These are phyloP conservation scores for Lablab purpureus DNA, from an alignment of 306 rosid species.

Conservation along the genomic window DNA sequence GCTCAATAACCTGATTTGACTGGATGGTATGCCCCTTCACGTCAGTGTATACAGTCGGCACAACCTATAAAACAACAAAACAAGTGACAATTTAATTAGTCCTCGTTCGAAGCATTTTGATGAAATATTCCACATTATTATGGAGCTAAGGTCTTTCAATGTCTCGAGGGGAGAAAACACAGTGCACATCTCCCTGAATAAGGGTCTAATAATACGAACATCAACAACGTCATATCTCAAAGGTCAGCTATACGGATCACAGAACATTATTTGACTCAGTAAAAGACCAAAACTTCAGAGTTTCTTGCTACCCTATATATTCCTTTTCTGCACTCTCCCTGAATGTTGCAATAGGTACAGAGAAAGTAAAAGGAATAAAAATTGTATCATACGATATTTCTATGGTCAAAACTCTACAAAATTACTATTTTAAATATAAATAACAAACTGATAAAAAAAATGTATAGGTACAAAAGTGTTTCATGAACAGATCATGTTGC, in stretches of 20 bases:
- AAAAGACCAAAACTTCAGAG: not conserved
- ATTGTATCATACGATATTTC: not conserved
- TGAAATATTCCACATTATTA: not conserved
- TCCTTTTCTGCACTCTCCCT: not conserved
- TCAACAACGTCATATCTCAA: not conserved
- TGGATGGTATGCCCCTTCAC: conserved; percentile 87
- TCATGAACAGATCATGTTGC: not conserved
- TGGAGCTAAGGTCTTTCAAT: not conserved
- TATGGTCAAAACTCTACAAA: not conserved
- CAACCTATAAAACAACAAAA: conserved; percentile 69
- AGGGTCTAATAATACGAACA: not conserved
- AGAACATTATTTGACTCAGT: not conserved
- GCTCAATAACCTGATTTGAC: conserved; percentile 83
- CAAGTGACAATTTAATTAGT: conserved; percentile 12
- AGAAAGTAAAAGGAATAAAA: not conserved
- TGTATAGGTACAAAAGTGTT: not conserved
- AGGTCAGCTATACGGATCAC: not conserved
- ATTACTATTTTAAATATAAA: not conserved
- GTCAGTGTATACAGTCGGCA: conserved; percentile 90
- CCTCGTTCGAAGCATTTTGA: not conserved
- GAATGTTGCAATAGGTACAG: not conserved
- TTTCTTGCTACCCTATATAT: not conserved
- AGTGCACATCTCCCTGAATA: not conserved
- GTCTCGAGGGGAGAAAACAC: not conserved
- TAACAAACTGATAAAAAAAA: not conserved